A percentile compares a stretch with the other conserved stretches of the same genome.
Evolutionary conservation across 2,329 filamentous ascomycete species (phyloP).

Genomic region (Lecanicillium sp.): DNA sequence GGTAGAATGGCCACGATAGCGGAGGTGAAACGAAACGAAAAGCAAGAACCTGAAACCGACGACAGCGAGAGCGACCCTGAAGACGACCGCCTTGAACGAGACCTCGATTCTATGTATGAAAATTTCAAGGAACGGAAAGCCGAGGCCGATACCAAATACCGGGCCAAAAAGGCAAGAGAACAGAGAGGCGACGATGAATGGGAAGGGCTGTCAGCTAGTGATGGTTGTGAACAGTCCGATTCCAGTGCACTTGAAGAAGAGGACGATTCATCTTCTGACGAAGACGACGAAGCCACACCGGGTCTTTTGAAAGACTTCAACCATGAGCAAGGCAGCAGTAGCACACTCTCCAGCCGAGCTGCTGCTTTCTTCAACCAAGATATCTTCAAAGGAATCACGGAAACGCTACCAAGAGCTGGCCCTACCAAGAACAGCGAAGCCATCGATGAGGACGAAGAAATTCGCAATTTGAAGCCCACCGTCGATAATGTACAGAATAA

Average conservation of each 20-base stretch:
- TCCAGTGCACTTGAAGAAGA: slow-evolving; percentile 59
- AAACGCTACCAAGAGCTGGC: slow-evolving; percentile 41
- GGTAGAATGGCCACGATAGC: slow-evolving; percentile 71
- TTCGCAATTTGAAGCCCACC: slow-evolving; percentile 20
- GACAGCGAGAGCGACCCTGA: slow-evolving; percentile 71
- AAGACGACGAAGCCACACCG: slow-evolving; percentile 21
- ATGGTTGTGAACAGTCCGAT: slow-evolving; percentile 48
- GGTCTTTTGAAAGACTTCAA: slow-evolving; percentile 39
- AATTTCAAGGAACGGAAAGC: slow-evolving; percentile 76
- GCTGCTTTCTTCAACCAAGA: slow-evolving; percentile 90
- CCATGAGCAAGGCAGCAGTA: slow-evolving; percentile 15
- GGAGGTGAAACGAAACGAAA: slow-evolving; percentile 42
- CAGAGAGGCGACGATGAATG: slow-evolving; percentile 83
- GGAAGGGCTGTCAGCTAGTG: slow-evolving; percentile 74
- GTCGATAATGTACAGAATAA: slow-evolving; percentile 26
- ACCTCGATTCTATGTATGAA: slow-evolving; percentile 84
- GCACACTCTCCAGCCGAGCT: slow-evolving; percentile 70
- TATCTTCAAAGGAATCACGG: slow-evolving; percentile 80
- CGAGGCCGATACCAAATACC: slow-evolving; percentile 76
- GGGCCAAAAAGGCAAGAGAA: slow-evolving; percentile 81
- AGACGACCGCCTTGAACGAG: slow-evolving; percentile 72
- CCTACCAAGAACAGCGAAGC: slow-evolving; percentile 31
- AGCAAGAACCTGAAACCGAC: slow-evolving; percentile 39
- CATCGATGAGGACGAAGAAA: slow-evolving; percentile 24
- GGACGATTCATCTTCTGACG: slow-evolving; percentile 28